Percentiles rank a stretch among this genome's conserved stretches.
Evolutionary conservation across 2,329 filamentous ascomycete species (phyloP).

Genomic region (Cercospora canescens): DNA sequence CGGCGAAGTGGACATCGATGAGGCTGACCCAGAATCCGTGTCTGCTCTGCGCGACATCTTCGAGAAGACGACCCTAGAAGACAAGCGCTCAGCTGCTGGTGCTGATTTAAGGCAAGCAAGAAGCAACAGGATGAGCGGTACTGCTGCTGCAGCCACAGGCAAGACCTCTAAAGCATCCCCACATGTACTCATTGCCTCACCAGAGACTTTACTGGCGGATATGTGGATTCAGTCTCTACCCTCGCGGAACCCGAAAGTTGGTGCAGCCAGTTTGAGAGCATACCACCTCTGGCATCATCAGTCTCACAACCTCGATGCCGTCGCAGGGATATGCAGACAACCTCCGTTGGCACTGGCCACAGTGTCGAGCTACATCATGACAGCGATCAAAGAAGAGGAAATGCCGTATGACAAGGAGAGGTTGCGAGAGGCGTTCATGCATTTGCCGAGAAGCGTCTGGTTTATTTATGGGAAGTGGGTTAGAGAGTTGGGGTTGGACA

Average conservation of each 20-base stretch:
- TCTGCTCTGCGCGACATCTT: constrained; percentile 2
- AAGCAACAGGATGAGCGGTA: background rate
- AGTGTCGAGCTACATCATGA: constrained; percentile 60
- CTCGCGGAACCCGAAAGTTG: constrained; percentile 3
- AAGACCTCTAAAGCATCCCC: background rate
- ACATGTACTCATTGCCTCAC: constrained; percentile 5
- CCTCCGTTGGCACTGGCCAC: constrained; percentile 60
- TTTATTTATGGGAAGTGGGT: constrained; percentile 10
- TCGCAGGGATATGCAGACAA: constrained; percentile 59
- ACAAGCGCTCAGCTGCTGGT: background rate
- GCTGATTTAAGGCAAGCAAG: background rate
- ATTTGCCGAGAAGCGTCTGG: constrained; percentile 28
- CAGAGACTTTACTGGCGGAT: constrained; percentile 9
- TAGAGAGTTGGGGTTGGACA: constrained; percentile 1
- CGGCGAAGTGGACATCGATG: background rate
- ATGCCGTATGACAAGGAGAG: constrained; percentile 49
- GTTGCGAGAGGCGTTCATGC: constrained; percentile 26
- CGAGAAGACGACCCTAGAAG: background rate
- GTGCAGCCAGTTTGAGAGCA: constrained; percentile 41
- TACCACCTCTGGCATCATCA: constrained; percentile 67
- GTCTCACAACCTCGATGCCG: constrained; percentile 48
- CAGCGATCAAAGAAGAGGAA: constrained; percentile 53
- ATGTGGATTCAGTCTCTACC: constrained; percentile 13
- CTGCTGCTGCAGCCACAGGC: background rate
- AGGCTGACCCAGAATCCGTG: constrained; percentile 4